These are phyloP conservation scores for Arxiozyma telluris DNA, from an alignment of 1,139 yeast species.

Conservation along the genomic window DNA sequence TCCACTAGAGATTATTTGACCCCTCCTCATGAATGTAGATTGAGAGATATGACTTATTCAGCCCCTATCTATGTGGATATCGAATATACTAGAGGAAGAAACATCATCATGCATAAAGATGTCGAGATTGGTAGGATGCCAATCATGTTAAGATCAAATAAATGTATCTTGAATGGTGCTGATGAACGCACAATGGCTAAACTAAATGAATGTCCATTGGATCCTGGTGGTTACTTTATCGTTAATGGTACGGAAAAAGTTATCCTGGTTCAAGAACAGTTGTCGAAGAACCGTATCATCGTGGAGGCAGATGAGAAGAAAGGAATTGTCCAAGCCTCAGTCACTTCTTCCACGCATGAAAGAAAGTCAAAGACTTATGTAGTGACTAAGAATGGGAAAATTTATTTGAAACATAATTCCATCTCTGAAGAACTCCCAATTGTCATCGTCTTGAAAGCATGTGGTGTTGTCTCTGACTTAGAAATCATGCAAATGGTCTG, in stretches of 20 bases:
- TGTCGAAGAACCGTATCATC: conserved; percentile 92
- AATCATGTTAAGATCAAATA: conserved; percentile 86
- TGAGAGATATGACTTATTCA: conserved; percentile 88
- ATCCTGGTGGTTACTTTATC: conserved; percentile 97
- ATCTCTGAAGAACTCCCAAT: conserved; percentile 93
- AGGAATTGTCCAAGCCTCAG: conserved; percentile 92
- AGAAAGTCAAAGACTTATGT: conserved; percentile 95
- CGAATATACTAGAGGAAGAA: conserved; percentile 90
- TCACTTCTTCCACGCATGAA: conserved; percentile 95
- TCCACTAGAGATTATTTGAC: conserved; percentile 40
- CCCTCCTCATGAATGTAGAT: conserved; percentile 94
- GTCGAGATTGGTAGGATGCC: conserved; percentile 98
- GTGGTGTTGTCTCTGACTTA: conserved; percentile 85
- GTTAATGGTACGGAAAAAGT: conserved; percentile 98
- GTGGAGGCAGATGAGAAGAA: conserved; percentile 96
- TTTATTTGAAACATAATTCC: conserved; percentile 88
- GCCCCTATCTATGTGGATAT: conserved; percentile 97
- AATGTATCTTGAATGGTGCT: conserved; percentile 76
- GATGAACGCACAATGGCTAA: conserved; percentile 78
- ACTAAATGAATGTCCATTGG: conserved; percentile 89
- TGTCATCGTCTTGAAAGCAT: conserved; percentile 86
- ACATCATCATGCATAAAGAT: conserved; percentile 80
- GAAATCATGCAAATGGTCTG: conserved; percentile 92
- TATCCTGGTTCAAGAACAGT: conserved; percentile 90
- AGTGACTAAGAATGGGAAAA: conserved; percentile 80